A percentile compares a stretch with the other conserved stretches of the same genome.
Conservation (phyloP, 2,329 filamentous ascomycete genomes). For the Stagonosporopsis chrysanthemi region DNA sequence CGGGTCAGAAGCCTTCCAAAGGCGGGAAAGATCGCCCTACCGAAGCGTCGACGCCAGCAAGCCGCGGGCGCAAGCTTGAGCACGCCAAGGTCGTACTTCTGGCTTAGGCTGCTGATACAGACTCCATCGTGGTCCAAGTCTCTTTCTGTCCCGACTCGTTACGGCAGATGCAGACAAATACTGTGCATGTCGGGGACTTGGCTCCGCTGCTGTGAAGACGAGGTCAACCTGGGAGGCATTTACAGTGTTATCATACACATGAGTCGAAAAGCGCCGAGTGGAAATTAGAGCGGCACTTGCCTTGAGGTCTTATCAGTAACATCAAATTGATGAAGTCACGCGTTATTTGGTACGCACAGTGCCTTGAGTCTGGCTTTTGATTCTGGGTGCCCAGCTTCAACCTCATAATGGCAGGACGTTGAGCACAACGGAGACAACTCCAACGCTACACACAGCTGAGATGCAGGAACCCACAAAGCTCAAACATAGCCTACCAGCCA, state of each 20-base stretch:
- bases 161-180: neutral
- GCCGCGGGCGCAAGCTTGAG: conserved; percentile 1
- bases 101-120: neutral
- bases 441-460: conserved; percentile 1
- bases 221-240: neutral
- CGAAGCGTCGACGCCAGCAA: neutral
- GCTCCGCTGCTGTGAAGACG: neutral
- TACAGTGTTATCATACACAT: neutral
- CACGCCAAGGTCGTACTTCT: neutral
- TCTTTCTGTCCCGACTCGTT: neutral
- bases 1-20: neutral
- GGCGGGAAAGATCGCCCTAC: conserved; percentile 2
- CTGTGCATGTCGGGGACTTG: conserved; percentile 5
- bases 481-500: conserved; percentile 4
- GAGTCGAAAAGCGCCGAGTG: conserved; percentile 1
- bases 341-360: neutral
- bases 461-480: neutral
- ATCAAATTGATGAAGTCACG: neutral
- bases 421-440: conserved; percentile 2
- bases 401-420: neutral
- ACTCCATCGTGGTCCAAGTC: neutral
- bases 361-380: neutral
- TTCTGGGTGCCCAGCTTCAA: neutral
- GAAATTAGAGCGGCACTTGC: conserved; percentile 9
- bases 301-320: neutral